These are phyloP conservation scores for Kodamaea neixiangensis DNA, from an alignment of 805 yeast species.

Conservation along the genomic window DNA sequence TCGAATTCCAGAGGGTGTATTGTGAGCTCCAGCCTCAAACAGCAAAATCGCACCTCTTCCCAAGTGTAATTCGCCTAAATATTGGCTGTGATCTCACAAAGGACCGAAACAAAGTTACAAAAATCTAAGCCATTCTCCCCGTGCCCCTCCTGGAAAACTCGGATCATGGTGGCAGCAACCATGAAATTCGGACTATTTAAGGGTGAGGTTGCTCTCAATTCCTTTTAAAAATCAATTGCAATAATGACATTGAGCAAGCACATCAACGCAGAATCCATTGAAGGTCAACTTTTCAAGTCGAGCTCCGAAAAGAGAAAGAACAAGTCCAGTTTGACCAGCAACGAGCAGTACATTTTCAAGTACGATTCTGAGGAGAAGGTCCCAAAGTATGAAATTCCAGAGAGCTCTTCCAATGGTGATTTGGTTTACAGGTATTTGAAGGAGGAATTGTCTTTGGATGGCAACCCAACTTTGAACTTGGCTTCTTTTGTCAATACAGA, in stretches of 20 bases:
- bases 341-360: conserved; percentile 33
- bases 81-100: neutral
- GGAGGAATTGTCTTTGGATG: conserved; percentile 79
- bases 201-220: neutral
- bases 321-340: conserved; percentile 21
- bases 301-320: conserved; percentile 22
- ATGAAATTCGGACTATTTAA: neutral
- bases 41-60: too few species aligned
- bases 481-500: conserved; percentile 89
- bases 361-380: conserved; percentile 31
- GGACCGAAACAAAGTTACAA: neutral
- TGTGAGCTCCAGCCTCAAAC: too few species aligned
- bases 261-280: conserved; percentile 46
- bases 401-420: conserved; percentile 51
- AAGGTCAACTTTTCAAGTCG: conserved; percentile 30
- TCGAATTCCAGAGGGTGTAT: too few species aligned
- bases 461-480: conserved; percentile 77
- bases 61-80: neutral
- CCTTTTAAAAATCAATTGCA: neutral
- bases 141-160: neutral
- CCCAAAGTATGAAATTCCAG: conserved; percentile 67
- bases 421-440: conserved; percentile 63
- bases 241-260: conserved; percentile 48
- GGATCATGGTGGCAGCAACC: neutral
- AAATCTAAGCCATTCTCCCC: neutral